Evolutionary conservation across 169 alveolate species (phyloP).

Genomic region (Cryptosporidium parvum): DNA sequence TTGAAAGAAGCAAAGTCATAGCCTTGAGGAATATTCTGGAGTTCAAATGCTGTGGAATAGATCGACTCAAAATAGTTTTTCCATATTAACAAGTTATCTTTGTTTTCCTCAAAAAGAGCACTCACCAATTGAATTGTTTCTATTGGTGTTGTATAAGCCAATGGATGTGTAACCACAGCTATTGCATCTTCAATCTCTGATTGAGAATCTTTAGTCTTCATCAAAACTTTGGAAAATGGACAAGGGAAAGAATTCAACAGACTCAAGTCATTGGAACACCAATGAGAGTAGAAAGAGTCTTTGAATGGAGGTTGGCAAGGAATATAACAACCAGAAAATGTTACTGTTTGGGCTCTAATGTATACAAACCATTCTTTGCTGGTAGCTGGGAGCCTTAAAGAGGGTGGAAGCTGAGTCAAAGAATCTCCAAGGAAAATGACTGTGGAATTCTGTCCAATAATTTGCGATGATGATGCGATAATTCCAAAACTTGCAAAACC

Average conservation of each 20-base stretch:
- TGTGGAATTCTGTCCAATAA: constrained; percentile 34
- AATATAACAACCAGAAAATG: constrained; percentile 58
- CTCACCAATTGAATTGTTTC: constrained; percentile 44
- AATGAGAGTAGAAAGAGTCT: constrained; percentile 24
- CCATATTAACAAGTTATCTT: constrained; percentile 11
- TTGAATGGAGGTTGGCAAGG: constrained; percentile 58
- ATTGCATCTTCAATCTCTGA: constrained; percentile 55
- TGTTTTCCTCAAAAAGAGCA: constrained; percentile 37
- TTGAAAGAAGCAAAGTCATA: constrained; percentile 62
- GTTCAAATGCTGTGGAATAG: constrained; percentile 31
- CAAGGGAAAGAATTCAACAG: constrained; percentile 56
- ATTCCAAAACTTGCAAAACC: constrained; percentile 63
- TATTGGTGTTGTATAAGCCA: constrained; percentile 64
- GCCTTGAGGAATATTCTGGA: constrained; percentile 11
- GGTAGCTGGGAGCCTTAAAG: constrained; percentile 65
- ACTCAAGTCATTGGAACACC: constrained; percentile 69
- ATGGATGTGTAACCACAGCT: constrained; percentile 67
- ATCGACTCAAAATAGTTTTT: constrained; percentile 46
- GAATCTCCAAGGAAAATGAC: constrained; percentile 67
- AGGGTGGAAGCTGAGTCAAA: constrained; percentile 44
- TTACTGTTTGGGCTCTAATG: constrained; percentile 58
- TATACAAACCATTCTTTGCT: constrained; percentile 64
- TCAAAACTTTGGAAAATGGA: constrained; percentile 34
- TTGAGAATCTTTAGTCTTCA: constrained; percentile 5
- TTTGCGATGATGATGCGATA: constrained; percentile 64